Evolutionary conservation across 176 grass and related monocot species (phyloP).

Genomic region (Coix lacrymajobi): DNA sequence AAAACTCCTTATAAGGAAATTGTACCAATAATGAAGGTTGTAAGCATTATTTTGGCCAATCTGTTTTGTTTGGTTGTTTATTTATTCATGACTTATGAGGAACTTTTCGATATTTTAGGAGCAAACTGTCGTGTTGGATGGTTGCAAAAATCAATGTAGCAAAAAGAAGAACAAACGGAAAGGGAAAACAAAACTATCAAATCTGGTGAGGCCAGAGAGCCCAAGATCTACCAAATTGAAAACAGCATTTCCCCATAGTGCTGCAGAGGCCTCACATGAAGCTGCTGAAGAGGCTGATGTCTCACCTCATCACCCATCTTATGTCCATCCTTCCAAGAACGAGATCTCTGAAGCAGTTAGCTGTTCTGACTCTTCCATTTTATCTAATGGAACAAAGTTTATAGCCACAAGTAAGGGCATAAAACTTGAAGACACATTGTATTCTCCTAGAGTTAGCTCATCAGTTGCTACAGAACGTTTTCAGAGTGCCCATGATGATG

Average conservation of each 20-base stretch:
- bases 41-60: conserved; percentile 26
- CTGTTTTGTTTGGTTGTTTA: conserved; percentile 6
- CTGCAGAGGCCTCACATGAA: conserved; percentile 27
- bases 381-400: conserved; percentile 16
- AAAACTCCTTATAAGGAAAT: conserved; percentile 38
- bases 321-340: conserved; percentile 23
- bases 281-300: conserved; percentile 18
- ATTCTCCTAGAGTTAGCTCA: conserved; percentile 18
- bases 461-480: conserved; percentile 20
- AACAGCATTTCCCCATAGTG: conserved; percentile 20
- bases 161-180: conserved; percentile 86
- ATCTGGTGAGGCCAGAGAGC: conserved; percentile 34
- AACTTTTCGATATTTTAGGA: conserved; percentile 41
- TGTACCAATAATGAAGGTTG: conserved; percentile 21
- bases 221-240: conserved; percentile 42
- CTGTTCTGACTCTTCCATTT: conserved; percentile 32
- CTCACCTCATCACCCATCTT: conserved; percentile 7
- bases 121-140: conserved; percentile 27
- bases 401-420: conserved; percentile 20
- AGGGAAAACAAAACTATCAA: conserved; percentile 64
- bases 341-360: conserved; percentile 27
- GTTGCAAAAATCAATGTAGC: conserved; percentile 45
- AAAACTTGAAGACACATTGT: conserved; percentile 14
- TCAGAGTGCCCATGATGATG: conserved; percentile 27
- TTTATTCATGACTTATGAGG: conserved; percentile 25